Evolutionary conservation across 305 asterid genomes (phyloP).

Genomic region (Solanum hybrid): DNA sequence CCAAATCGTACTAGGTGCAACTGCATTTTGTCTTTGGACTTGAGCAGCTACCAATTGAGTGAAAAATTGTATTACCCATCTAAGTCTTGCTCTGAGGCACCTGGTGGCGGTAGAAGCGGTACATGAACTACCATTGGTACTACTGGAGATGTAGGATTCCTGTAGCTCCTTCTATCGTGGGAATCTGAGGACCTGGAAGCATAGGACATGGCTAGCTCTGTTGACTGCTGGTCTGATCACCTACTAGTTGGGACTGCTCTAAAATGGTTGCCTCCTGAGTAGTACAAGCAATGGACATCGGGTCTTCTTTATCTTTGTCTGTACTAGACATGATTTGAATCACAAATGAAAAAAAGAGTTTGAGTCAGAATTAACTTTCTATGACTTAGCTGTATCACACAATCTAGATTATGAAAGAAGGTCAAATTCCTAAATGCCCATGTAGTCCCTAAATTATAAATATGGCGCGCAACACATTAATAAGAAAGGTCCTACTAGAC

Average conservation of each 20-base stretch:
- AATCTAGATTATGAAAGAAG: not conserved
- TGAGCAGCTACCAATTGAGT: not conserved
- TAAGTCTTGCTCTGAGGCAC: too few species aligned
- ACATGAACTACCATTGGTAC: too few species aligned
- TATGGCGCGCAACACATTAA: not conserved
- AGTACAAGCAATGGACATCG: not conserved
- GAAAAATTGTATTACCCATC: too few species aligned
- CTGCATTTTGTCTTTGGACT: not conserved
- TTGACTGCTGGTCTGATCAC: not conserved
- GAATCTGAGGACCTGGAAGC: not conserved
- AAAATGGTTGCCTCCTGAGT: not conserved
- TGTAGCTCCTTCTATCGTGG: too few species aligned
- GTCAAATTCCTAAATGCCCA: not conserved
- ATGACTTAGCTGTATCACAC: not conserved
- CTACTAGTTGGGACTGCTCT: not conserved
- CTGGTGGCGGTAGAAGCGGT: too few species aligned
- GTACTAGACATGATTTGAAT: not conserved
- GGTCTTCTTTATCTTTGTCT: too few species aligned
- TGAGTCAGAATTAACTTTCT: not conserved
- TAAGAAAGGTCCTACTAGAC: too few species aligned
- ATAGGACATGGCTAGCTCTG: not conserved
- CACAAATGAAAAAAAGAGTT: not conserved
- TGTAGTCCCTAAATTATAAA: not conserved
- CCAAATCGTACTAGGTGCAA: not conserved
- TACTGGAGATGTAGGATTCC: too few species aligned